Percentiles rank a stretch among this genome's conserved stretches.
Evolutionary conservation across 768 basidiomycete genomes (phyloP).

Genomic region (Termitomyces eurrhizus): DNA sequence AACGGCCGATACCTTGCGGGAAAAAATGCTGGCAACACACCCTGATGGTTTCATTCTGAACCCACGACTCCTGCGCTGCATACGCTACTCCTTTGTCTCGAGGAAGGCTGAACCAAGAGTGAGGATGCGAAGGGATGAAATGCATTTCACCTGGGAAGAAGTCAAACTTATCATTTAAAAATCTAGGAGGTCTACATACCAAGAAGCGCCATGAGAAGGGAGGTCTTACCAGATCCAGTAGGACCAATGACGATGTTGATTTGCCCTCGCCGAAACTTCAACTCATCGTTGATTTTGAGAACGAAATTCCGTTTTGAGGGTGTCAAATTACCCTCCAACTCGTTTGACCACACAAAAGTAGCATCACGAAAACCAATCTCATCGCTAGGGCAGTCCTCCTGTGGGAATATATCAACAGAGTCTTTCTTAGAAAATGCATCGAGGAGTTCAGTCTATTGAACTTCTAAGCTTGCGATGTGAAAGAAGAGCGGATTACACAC

Average conservation of each 20-base stretch:
- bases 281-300: slow-evolving; percentile 48
- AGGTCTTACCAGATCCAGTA: slow-evolving; percentile 62
- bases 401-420: slow-evolving; percentile 9
- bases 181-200: slow-evolving; percentile 20
- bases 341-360: slow-evolving; percentile 52
- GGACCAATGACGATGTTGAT: slow-evolving; percentile 61
- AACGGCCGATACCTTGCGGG: not conserved
- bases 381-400: slow-evolving; percentile 16
- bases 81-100: slow-evolving; percentile 68
- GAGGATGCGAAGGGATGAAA: slow-evolving; percentile 43
- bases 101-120: slow-evolving; percentile 70
- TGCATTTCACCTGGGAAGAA: slow-evolving; percentile 56
- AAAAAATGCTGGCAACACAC: slow-evolving; percentile 22
- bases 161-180: not conserved
- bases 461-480: not conserved
- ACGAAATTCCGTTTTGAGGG: slow-evolving; percentile 44
- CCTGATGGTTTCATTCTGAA: slow-evolving; percentile 74
- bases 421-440: slow-evolving; percentile 32
- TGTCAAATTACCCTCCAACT: slow-evolving; percentile 27
- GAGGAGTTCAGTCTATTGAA: slow-evolving; percentile 41
- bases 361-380: slow-evolving; percentile 52
- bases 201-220: slow-evolving; percentile 59
- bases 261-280: slow-evolving; percentile 47
- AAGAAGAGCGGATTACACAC: slow-evolving; percentile 18
- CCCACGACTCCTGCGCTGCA: slow-evolving; percentile 84